Percentiles rank a stretch among this genome's conserved stretches.
phyloP scores from a whole-genome alignment of 2,329 filamentous ascomycete genomes.

The Fusarium nygamai region DNA sequence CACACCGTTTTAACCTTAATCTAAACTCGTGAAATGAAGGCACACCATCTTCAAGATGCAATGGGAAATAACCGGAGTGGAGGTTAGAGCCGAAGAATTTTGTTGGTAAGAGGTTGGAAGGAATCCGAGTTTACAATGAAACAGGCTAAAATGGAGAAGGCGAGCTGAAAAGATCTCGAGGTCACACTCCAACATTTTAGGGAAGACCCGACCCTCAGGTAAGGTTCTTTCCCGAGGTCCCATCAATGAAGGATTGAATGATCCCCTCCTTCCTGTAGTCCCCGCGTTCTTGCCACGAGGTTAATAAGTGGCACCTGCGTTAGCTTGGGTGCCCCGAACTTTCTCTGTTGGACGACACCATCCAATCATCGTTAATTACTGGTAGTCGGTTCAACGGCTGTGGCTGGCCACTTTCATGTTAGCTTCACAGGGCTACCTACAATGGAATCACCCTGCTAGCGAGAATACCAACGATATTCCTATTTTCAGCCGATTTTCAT shows the following conservation, averaged over 20 bases:
- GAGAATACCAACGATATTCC: background rate
- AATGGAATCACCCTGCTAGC: background rate
- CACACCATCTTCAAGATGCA: background rate
- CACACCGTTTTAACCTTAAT: conserved; percentile 9
- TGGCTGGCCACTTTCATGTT: conserved; percentile 11
- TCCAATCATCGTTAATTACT: background rate
- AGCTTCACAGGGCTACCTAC: background rate
- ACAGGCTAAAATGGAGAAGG: conserved; percentile 8
- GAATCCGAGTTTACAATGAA: background rate
- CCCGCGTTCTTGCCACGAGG: conserved; percentile 8
- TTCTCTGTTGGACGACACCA: background rate
- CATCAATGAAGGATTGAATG: background rate
- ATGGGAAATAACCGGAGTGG: conserved; percentile 1
- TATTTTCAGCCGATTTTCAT: background rate
- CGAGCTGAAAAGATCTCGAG: conserved; percentile 8
- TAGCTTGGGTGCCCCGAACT: conserved; percentile 1
- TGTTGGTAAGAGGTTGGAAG: background rate
- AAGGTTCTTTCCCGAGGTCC: background rate
- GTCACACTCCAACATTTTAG: background rate
- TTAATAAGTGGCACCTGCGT: conserved; percentile 25
- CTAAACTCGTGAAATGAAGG: conserved; percentile 8
- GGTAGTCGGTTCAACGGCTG: conserved; percentile 3
- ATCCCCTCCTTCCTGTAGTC: background rate
- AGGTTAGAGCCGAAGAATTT: background rate
- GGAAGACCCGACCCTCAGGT: background rate